phyloP scores from a whole-genome alignment of 495 filamentous ascomycete genomes.

The Durotheca rogersii region DNA sequence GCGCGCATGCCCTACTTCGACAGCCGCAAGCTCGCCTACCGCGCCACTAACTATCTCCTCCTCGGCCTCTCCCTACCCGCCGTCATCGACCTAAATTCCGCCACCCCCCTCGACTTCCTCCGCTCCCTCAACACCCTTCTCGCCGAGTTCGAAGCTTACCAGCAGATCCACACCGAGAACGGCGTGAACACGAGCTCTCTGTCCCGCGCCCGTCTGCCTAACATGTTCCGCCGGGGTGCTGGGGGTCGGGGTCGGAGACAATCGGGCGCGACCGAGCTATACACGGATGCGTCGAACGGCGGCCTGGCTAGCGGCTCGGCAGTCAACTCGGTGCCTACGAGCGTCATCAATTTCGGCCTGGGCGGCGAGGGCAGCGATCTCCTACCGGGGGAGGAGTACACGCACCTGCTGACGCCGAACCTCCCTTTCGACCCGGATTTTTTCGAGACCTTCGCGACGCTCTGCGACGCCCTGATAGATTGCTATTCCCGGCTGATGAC shows the following conservation, averaged over 20 bases:
- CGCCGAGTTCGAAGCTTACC: constrained; percentile 88
- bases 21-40: constrained; percentile 73
- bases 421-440: constrained; percentile 97
- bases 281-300: constrained; percentile 59
- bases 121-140: constrained; percentile 83
- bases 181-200: constrained; percentile 69
- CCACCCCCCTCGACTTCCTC: constrained; percentile 78
- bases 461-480: constrained; percentile 95
- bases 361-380: constrained; percentile 50
- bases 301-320: constrained; percentile 33
- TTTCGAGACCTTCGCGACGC: constrained; percentile 92
- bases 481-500: constrained; percentile 77
- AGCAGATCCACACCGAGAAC: constrained; percentile 76
- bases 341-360: constrained; percentile 46
- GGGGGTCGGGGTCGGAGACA: constrained; percentile 68
- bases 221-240: constrained; percentile 82
- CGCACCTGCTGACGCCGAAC: constrained; percentile 83
- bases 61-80: constrained; percentile 88
- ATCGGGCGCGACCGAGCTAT: constrained; percentile 61
- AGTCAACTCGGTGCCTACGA: constrained; percentile 35
- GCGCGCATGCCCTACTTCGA: constrained; percentile 83
- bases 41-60: constrained; percentile 87
- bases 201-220: constrained; percentile 72
- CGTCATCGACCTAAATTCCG: constrained; percentile 80
- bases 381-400: constrained; percentile 76